phyloP scores from a whole-genome alignment of 306 rosid species.

The Fagus crenata region DNA sequence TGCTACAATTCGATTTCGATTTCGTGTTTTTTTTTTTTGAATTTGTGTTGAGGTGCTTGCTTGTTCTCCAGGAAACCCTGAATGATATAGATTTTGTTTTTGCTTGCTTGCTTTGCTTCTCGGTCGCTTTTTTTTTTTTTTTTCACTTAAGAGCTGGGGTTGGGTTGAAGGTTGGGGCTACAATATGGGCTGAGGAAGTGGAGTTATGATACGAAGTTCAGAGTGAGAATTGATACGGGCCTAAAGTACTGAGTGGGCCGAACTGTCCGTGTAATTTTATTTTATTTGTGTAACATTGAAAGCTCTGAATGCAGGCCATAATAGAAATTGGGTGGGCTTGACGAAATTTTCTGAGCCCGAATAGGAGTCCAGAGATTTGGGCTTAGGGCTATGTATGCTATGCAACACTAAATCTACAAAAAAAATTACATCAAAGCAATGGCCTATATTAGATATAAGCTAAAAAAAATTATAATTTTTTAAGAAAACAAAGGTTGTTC shows the following conservation, averaged over 20 bases:
- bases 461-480: too few species aligned
- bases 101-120: neutral
- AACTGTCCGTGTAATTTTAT: neutral
- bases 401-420: too few species aligned
- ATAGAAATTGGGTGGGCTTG: neutral
- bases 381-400: too few species aligned
- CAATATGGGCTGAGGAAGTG: neutral
- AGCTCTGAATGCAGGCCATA: neutral
- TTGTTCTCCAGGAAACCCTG: constrained; percentile 1
- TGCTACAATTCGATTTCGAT: neutral
- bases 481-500: too few species aligned
- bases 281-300: too few species aligned
- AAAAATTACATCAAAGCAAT: too few species aligned
- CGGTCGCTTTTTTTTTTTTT: neutral
- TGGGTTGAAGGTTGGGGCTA: neutral
- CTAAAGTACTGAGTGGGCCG: neutral
- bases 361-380: neutral
- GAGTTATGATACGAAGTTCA: too few species aligned
- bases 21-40: neutral
- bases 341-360: neutral
- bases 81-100: neutral
- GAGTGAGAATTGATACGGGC: too few species aligned
- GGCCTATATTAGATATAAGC: too few species aligned
- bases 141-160: neutral
- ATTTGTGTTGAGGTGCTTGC: neutral